Evolutionary conservation across 495 filamentous ascomycete species (phyloP), one percentile per base, ranked within the genome.

Genomic region (Clohesyomyces aquaticus): DNA sequence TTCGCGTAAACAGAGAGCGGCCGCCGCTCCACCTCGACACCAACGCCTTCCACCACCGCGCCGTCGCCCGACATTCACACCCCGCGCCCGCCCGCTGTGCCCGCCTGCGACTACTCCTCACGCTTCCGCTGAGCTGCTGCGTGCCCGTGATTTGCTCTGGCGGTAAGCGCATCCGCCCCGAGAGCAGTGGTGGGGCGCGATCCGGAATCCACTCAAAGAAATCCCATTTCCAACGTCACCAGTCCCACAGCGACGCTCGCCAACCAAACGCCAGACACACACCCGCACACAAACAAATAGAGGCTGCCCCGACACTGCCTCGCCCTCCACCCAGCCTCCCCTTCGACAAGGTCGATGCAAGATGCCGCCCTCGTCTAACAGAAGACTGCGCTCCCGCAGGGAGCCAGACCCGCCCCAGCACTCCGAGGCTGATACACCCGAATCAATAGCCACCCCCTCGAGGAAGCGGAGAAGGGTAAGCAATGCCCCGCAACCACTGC

Each of bases 371-470:
- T 70, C 67, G 25, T 70, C 67, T 19, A 69, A 27, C 48, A 42
- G 67, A 35, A 65, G 62, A 28, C 57, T 66, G 43, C 67, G 67
- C 46, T 55, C 46, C 55, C 67, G 67, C 43, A 45, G 67, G 28
- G 67, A 70, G 45, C 43, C 57, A 23, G 67, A 70, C 27, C 56
- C 49, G 43, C 68, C 63, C 47, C 63, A 66, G 41, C 61, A 61
- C 26, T 74, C 73, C n/a, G 75, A 77, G 49, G 72, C 63, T 14
- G 73, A 75, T 26, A 75, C 73, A 1, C 73, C 75, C 54, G 75
- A 77, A 22, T 69, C 73, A 14, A 73, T 77, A 63, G 61, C 72
- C 28, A 77, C 75, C 16, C 75, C 75, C 12, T 65, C 72, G 6
- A 64, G 75, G 25, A 74, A 74, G 43, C 66, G 71, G n/a, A 67